Conservation (phyloP, 306 rosid genomes). For the Trifolium repens region DNA sequence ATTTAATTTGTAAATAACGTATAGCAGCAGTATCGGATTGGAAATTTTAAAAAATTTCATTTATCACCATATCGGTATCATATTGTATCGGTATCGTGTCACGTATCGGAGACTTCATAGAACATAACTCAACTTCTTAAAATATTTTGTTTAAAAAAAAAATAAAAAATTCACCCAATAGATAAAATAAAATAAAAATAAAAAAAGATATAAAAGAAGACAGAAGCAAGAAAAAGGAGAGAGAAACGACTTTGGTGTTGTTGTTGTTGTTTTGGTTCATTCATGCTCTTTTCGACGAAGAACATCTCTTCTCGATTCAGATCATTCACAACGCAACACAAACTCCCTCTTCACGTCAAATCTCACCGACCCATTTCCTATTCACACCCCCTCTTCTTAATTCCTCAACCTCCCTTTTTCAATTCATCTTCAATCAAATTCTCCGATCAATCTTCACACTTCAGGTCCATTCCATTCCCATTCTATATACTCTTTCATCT, state of each 20-base stretch:
- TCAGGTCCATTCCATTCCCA: not conserved
- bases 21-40: too few relatives aligned
- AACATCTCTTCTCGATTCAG: slow-evolving; percentile 61
- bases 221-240: not conserved
- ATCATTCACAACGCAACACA: slow-evolving; percentile 51
- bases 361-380: slow-evolving; percentile 58
- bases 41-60: too few relatives aligned
- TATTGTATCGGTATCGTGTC: too few relatives aligned
- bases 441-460: slow-evolving; percentile 37
- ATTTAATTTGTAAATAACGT: too few relatives aligned
- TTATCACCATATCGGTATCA: too few relatives aligned
- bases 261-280: slow-evolving; percentile 39
- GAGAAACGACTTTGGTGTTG: slow-evolving; percentile 39
- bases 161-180: not conserved
- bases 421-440: not conserved
- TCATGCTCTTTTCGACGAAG: slow-evolving; percentile 73
- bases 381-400: slow-evolving; percentile 31
- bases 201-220: not conserved
- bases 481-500: not conserved
- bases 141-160: slow-evolving; percentile 17
- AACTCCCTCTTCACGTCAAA: slow-evolving; percentile 65
- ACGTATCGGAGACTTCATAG: too few relatives aligned
- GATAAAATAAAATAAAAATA: not conserved
- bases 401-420: slow-evolving; percentile 25
- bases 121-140: slow-evolving; percentile 20